Conservation (phyloP, 169 alveolate species). For the Hammondia hammondi region DNA sequence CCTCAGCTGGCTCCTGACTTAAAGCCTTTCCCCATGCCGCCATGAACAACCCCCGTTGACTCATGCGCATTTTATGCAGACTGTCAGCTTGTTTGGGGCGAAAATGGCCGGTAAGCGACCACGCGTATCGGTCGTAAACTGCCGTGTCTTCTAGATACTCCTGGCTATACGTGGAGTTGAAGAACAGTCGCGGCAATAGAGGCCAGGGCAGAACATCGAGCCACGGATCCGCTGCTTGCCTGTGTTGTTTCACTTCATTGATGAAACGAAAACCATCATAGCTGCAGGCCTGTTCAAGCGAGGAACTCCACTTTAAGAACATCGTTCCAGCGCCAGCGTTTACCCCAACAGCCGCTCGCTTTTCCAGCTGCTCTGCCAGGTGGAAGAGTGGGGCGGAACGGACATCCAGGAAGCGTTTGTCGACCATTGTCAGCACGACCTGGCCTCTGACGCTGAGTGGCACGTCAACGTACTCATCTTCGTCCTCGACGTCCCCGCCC, state of each 20-base stretch:
- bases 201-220: constrained; percentile 12
- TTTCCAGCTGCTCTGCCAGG: neutral
- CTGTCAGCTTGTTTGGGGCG: neutral
- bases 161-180: neutral
- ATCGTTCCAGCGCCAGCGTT: neutral
- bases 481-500: neutral
- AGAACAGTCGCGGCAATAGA: neutral
- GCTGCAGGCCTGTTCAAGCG: constrained; percentile 6
- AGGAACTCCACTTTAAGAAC: neutral
- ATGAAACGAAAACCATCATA: constrained; percentile 14
- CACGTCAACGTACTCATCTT: neutral
- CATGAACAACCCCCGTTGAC: constrained; percentile 13
- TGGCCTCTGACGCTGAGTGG: neutral
- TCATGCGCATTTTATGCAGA: neutral
- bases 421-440: neutral
- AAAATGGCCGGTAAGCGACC: neutral
- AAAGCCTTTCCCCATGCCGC: neutral
- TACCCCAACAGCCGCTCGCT: neutral
- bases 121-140: neutral
- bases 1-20: neutral
- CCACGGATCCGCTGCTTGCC: constrained; percentile 1
- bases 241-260: neutral
- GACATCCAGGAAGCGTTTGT: constrained; percentile 1
- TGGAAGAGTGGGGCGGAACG: neutral
- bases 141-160: neutral